These are phyloP conservation scores for Colletotrichum trifolii DNA, from an alignment of 2,329 filamentous ascomycete genomes.

Conservation along the genomic window DNA sequence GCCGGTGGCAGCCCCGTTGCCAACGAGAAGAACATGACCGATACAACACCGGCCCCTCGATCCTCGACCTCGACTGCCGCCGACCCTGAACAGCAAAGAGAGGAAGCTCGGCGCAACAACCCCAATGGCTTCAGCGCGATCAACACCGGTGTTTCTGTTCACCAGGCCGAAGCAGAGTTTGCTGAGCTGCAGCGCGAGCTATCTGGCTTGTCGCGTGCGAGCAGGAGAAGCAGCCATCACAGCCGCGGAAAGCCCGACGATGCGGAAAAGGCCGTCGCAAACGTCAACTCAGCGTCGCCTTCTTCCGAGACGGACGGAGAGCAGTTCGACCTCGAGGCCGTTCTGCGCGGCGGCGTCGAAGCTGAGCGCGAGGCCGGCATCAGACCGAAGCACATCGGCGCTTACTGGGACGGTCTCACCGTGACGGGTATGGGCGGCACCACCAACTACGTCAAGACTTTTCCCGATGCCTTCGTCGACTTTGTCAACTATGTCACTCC, in stretches of 20 bases:
- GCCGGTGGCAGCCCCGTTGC: conserved; percentile 43
- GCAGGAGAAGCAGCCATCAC: conserved; percentile 51
- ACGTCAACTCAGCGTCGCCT: conserved; percentile 41
- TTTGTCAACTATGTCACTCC: conserved; percentile 82
- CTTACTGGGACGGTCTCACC: conserved; percentile 81
- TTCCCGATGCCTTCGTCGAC: conserved; percentile 79
- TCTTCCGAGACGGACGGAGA: conserved; percentile 61
- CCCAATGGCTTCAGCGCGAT: conserved; percentile 58
- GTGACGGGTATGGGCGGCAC: conserved; percentile 80
- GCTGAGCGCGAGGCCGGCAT: conserved; percentile 83
- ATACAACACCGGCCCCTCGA: conserved; percentile 18
- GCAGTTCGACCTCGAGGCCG: conserved; percentile 80
- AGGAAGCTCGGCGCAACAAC: conserved; percentile 57
- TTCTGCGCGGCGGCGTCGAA: conserved; percentile 76
- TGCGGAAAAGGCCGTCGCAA: conserved; percentile 65
- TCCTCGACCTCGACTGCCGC: conserved; percentile 44
- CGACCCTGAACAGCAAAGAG: conserved; percentile 40
- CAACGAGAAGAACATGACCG: conserved; percentile 36
- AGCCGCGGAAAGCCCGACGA: conserved; percentile 51
- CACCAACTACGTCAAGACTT: conserved; percentile 78
- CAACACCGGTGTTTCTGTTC: conserved; percentile 68
- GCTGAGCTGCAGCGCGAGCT: conserved; percentile 72
- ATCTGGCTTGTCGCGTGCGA: conserved; percentile 65
- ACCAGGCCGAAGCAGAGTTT: conserved; percentile 77
- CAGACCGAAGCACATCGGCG: conserved; percentile 81